These are phyloP conservation scores for Salix udensis DNA, from an alignment of 345 rosid genomes.

Conservation along the genomic window DNA sequence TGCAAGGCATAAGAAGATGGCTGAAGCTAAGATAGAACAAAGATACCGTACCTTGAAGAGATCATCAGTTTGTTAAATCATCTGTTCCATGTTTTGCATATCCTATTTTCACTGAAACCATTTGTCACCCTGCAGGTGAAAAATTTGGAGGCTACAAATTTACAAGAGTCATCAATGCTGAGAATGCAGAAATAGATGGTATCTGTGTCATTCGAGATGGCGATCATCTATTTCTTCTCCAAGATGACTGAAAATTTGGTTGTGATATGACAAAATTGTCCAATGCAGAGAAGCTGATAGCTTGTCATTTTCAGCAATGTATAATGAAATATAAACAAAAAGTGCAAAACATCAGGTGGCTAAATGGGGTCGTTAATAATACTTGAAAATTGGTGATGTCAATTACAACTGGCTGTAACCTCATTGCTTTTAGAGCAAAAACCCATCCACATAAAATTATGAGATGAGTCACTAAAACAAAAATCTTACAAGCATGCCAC, in stretches of 20 bases:
- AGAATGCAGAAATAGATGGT: slow-evolving; percentile 80
- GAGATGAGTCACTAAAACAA: slow-evolving; percentile 1
- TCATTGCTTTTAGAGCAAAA: slow-evolving; percentile 8
- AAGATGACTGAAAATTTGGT: slow-evolving; percentile 27
- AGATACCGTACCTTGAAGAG: slow-evolving; percentile 19
- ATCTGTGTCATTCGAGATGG: slow-evolving; percentile 78
- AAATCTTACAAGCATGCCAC: slow-evolving; percentile 7
- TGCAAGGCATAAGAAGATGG: neutral
- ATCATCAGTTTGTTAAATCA: slow-evolving; percentile 1
- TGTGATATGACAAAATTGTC: slow-evolving; percentile 18
- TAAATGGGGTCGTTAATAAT: slow-evolving; percentile 9
- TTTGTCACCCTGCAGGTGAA: slow-evolving; percentile 67
- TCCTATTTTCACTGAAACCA: slow-evolving; percentile 27
- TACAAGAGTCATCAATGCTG: slow-evolving; percentile 48
- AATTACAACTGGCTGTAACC: slow-evolving; percentile 18
- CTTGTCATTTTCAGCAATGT: slow-evolving; percentile 32
- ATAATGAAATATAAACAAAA: slow-evolving; percentile 11
- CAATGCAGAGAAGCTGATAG: slow-evolving; percentile 14
- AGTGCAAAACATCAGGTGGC: slow-evolving; percentile 14
- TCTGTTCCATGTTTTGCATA: slow-evolving; percentile 20
- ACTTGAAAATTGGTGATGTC: slow-evolving; percentile 12
- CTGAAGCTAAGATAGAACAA: neutral
- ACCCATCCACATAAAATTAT: neutral
- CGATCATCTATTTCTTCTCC: slow-evolving; percentile 77
- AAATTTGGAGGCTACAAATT: slow-evolving; percentile 64